Evolutionary conservation across 2,329 filamentous ascomycete species (phyloP), one percentile per base, ranked within the genome.

Genomic region (Ploettnerulaceae sp.): DNA sequence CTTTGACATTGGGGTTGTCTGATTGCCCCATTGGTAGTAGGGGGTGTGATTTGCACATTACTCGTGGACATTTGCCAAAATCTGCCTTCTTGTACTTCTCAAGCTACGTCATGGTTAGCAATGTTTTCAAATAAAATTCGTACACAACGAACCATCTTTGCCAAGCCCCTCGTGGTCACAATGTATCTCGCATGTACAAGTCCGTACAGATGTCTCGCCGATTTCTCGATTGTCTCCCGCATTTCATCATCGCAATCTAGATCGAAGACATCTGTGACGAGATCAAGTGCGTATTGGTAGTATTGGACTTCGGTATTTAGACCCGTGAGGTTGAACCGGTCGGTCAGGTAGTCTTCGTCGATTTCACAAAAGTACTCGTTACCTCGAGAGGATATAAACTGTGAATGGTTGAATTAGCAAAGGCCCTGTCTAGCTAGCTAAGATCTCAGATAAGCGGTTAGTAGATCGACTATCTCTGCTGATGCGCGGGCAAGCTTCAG

Each of bases 281-380:
- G 81, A 65, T 98, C 93, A 35, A 98, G 79, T 12, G 93, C 93
- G 79, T 98, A 96, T 69, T 98, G 93, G 64, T 98, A 98, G 73
- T 97, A 96, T 64, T 95, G 88, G 11, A 98, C 93, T 66, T 98
- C 93, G 26, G 89, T 91, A 70, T 97, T 96, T 40, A 98, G 79
- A 28, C 93, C 93, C 0, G 93, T 98, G 52, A 98, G 75, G 70
- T 98, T 98, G 78, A 98, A 98, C 40, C 93, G 84, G 67, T 98
- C 93, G 41, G 90, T 97, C 36, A 98, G 77, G 69, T 98, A 98
- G 62, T 98, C 93, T 67, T 98, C 93, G 69, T 98, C 93, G 62
- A 98, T 97, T 66, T 98, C 93, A 78, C 93, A 98, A 64, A 97
- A 98, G 71, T 98, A 98, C 67, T 98, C 93, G 70, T 98, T 97